These are phyloP conservation scores for Taiwanofungus camphoratus DNA, from an alignment of 1,284 basidiomycete genomes.

Conservation along the genomic window DNA sequence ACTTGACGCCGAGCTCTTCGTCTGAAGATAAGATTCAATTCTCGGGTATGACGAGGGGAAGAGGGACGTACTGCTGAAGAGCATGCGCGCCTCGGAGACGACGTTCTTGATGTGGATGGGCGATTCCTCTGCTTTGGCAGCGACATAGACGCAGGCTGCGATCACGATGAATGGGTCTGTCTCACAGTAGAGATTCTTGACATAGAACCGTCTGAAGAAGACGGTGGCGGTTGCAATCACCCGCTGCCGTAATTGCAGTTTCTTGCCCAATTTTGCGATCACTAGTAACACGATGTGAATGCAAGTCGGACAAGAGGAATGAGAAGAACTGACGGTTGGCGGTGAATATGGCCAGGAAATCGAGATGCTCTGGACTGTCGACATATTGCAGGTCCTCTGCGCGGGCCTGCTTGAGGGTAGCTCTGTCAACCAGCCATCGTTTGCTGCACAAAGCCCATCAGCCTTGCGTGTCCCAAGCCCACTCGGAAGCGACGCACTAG, in stretches of 20 bases:
- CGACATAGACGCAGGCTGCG: conserved; percentile 91
- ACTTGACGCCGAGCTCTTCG: conserved; percentile 64
- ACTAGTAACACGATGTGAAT: conserved; percentile 37
- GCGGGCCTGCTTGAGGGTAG: conserved; percentile 66
- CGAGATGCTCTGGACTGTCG: conserved; percentile 66
- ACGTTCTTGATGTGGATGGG: conserved; percentile 93
- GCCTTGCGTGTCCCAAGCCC: not conserved
- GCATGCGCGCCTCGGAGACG: conserved; percentile 73
- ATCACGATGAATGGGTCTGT: conserved; percentile 92
- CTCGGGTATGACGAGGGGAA: not conserved
- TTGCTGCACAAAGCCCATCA: conserved; percentile 44
- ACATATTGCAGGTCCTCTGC: conserved; percentile 74
- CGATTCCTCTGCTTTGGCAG: conserved; percentile 94
- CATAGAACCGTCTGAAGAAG: conserved; percentile 92
- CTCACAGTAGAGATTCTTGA: conserved; percentile 90
- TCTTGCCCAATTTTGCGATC: conserved; percentile 84
- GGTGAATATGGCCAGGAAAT: conserved; percentile 81
- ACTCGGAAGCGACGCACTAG: conserved; percentile 43
- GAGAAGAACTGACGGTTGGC: conserved; percentile 55
- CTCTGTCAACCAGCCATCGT: conserved; percentile 85
- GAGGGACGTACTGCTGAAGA: conserved; percentile 65
- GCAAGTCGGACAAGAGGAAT: not conserved
- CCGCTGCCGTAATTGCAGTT: conserved; percentile 78
- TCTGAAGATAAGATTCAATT: conserved; percentile 27
- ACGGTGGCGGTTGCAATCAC: conserved; percentile 91